Percentiles rank a stretch among this genome's conserved stretches.
Evolutionary conservation across 352 stramenopile species (phyloP).

Genomic region (Phytophthora lateralis): DNA sequence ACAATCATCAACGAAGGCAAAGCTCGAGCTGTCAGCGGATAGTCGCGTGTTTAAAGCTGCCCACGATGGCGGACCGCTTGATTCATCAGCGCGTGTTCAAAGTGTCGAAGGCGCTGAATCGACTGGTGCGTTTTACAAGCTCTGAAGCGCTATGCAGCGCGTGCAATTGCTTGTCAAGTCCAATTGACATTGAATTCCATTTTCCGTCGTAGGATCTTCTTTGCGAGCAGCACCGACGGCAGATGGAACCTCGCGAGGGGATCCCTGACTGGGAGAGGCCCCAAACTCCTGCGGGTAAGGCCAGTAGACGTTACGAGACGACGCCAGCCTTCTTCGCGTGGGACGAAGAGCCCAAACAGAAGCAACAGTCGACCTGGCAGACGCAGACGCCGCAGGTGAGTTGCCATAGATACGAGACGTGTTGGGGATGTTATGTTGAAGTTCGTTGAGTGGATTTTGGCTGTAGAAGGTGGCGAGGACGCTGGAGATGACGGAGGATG

Average conservation of each 20-base stretch:
- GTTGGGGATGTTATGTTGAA: background rate
- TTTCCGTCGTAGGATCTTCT: slow-evolving; percentile 38
- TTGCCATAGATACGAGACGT: background rate
- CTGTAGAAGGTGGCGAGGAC: slow-evolving; percentile 33
- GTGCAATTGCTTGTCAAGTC: slow-evolving; percentile 4
- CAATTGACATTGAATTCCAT: background rate
- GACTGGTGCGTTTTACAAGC: slow-evolving; percentile 33
- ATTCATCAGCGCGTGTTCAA: slow-evolving; percentile 54
- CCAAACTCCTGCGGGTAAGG: slow-evolving; percentile 42
- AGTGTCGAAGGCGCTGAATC: slow-evolving; percentile 58
- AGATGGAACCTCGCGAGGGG: slow-evolving; percentile 51
- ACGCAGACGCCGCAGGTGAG: slow-evolving; percentile 26
- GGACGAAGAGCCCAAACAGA: slow-evolving; percentile 26
- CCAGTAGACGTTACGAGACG: slow-evolving; percentile 17
- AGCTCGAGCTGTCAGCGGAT: background rate
- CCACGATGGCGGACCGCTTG: slow-evolving; percentile 31
- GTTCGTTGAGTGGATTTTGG: background rate
- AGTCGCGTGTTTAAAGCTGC: slow-evolving; percentile 1
- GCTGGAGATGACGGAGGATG: slow-evolving; percentile 26
- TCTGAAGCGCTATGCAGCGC: background rate
- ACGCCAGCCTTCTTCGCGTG: slow-evolving; percentile 64
- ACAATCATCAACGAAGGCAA: slow-evolving; percentile 2
- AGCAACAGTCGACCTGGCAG: slow-evolving; percentile 11
- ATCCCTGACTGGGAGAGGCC: slow-evolving; percentile 52
- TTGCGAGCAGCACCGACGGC: slow-evolving; percentile 60